Conservation (phyloP, 2,329 filamentous ascomycete species). For the Penicillium crustosum region DNA sequence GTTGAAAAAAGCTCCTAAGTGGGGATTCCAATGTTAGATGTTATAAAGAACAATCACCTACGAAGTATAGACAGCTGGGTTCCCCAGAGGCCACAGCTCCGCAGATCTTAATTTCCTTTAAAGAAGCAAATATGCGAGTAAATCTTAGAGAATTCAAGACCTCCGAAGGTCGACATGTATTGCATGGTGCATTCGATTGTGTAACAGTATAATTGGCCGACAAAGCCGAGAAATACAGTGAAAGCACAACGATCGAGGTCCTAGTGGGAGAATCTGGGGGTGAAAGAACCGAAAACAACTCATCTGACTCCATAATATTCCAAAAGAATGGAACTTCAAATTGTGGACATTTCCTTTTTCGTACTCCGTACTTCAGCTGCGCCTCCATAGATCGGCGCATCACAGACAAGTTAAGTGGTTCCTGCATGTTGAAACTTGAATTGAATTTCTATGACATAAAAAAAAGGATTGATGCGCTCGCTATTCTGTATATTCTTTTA, state of each 20-base stretch:
- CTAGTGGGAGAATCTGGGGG: not conserved
- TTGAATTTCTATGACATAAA: not conserved
- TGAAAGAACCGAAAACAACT: not conserved
- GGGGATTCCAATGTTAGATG: not conserved
- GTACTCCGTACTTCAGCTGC: not conserved
- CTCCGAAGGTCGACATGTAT: not conserved
- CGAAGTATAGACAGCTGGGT: not conserved
- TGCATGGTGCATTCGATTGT: not conserved
- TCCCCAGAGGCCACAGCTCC: not conserved
- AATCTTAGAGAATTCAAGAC: not conserved
- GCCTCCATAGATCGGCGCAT: not conserved
- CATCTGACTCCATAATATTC: no score
- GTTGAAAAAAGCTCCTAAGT: not conserved
- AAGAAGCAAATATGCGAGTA: not conserved
- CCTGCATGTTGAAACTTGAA: slow-evolving; percentile 3
- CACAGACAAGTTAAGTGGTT: not conserved
- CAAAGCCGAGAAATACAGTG: not conserved
- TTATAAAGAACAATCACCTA: not conserved
- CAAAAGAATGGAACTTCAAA: no score
- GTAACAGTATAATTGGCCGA: slow-evolving; percentile 1
- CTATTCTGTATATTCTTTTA: not conserved
- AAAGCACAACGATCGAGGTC: not conserved
- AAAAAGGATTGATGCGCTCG: not conserved
- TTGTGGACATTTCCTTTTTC: not conserved
- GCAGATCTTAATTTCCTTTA: no score